Base-by-base conservation (phyloP, 176 grass and related monocot species). In the Puya raimondii region DNA sequence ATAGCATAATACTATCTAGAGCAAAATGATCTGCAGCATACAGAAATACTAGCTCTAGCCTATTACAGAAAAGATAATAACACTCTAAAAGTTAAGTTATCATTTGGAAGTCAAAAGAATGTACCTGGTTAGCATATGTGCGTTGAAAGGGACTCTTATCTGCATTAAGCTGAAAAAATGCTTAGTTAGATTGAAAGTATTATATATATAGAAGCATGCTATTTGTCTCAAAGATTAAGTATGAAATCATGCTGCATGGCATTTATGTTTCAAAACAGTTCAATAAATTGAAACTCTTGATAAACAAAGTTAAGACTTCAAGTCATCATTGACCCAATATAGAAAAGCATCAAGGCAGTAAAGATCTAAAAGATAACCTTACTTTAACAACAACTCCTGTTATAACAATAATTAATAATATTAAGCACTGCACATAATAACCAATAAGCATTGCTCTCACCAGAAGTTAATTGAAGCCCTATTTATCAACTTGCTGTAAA, bases 101-200 rank as follows among this genome's bases (percentile, higher is more conserved):
- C 21, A 10, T 13, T 61, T 61, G 56, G 10, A n/a, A 61, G 54
- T 51, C 13, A 25, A 73, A 42, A 65, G 4, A 50, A 80, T n/a
- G 72, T 79, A 99, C 89, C 94, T 99, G 94, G n/a, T 80, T 66
- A 66, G 94, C 94, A 48, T 86, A 99, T 1, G 89, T 99, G 21
- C 94, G 77, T 69, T 99, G 94, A 79, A 99, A 99, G 9, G 94
- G 94, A 74, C 94, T 99, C 72, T 99, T 99, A 67, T 93, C 89
- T 66, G 94, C 81, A 82, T 99, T 99, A 72, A 99, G 89, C 94
- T 93, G 94, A 65, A 77, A 78, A 58, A 76, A 70, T 1, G 47
- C 65, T 64, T 50, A 20, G 64, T 68, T 72, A 80, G 48, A 7
- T 9, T 49, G 23, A 75, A 61, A 58, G 59, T 51, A 50, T 18